Conservation (phyloP, 805 yeast species). For the Ogataea angusta region DNA sequence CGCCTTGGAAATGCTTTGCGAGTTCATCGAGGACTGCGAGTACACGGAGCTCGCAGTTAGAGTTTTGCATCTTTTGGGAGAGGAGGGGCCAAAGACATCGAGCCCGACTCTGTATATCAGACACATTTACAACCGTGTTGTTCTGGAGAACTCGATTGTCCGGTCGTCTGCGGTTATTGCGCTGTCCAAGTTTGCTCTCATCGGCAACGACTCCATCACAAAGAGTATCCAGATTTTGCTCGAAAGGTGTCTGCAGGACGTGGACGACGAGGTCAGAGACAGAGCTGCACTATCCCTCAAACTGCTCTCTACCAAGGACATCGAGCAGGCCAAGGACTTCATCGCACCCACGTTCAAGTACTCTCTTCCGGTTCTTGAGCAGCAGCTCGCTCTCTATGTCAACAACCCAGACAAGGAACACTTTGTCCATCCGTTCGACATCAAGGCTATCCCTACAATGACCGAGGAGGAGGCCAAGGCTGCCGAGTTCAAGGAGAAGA, state of each 20-base stretch:
- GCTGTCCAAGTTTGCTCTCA: conserved; percentile 82
- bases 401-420: conserved; percentile 43
- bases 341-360: conserved; percentile 66
- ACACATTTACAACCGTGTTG: conserved; percentile 95
- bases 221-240: conserved; percentile 72
- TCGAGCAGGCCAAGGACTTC: conserved; percentile 43
- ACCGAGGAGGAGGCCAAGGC: conserved; percentile 69
- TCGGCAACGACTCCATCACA: conserved; percentile 63
- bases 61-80: conserved; percentile 86
- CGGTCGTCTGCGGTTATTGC: conserved; percentile 96
- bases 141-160: conserved; percentile 90
- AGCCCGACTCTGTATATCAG: conserved; percentile 90
- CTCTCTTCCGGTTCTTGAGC: conserved; percentile 76
- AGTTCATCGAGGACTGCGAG: conserved; percentile 97
- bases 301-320: conserved; percentile 46
- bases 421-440: conserved; percentile 64
- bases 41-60: conserved; percentile 92
- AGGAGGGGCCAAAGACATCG: conserved; percentile 84
- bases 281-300: conserved; percentile 86
- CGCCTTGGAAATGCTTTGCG: conserved; percentile 87
- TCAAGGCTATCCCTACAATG: conserved; percentile 59
- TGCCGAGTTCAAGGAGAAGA: conserved; percentile 54
- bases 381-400: conserved; percentile 69
- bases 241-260: conserved; percentile 79
- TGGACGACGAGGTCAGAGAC: conserved; percentile 96